A percentile compares a stretch with the other conserved stretches of the same genome.
Conservation (phyloP, 202 grass and related monocot genomes). For the Panicum hallii region DNA sequence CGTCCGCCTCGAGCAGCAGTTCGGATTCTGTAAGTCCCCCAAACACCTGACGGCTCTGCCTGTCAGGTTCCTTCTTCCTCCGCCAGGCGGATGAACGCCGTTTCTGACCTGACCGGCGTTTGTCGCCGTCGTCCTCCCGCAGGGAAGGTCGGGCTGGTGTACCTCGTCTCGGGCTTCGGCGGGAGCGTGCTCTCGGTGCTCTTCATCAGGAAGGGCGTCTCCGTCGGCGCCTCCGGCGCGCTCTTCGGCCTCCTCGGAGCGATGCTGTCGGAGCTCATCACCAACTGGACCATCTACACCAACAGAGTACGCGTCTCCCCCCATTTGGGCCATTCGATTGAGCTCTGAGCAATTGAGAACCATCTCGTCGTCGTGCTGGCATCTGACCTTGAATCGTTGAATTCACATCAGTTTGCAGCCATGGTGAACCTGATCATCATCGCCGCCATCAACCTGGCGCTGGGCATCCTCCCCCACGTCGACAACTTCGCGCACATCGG, state of each 20-base stretch:
- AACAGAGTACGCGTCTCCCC: conserved; percentile 60
- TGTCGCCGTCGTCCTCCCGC: conserved; percentile 25
- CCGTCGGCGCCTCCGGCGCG: conserved; percentile 89
- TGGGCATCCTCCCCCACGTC: conserved; percentile 81
- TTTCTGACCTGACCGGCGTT: conserved; percentile 50
- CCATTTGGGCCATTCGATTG: background rate
- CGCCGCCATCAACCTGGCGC: conserved; percentile 73
- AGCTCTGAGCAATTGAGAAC: background rate
- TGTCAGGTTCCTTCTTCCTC: too few species aligned
- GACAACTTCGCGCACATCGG: conserved; percentile 96
- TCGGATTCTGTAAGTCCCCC: conserved; percentile 74
- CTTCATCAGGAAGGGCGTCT: conserved; percentile 78
- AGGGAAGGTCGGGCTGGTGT: conserved; percentile 78
- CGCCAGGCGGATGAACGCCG: background rate
- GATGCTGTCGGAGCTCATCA: conserved; percentile 91
- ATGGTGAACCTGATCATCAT: conserved; percentile 78
- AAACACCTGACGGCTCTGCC: background rate
- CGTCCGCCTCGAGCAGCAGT: conserved; percentile 83
- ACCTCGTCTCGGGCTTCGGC: conserved; percentile 84
- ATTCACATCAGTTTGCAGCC: conserved; percentile 52
- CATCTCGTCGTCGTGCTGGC: background rate
- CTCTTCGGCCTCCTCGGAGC: conserved; percentile 92
- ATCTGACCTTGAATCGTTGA: background rate
- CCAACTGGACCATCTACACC: conserved; percentile 88
- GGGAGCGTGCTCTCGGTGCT: conserved; percentile 82